Base-by-base conservation (phyloP, 345 rosid genomes). In the Schrenkiella parvula region DNA sequence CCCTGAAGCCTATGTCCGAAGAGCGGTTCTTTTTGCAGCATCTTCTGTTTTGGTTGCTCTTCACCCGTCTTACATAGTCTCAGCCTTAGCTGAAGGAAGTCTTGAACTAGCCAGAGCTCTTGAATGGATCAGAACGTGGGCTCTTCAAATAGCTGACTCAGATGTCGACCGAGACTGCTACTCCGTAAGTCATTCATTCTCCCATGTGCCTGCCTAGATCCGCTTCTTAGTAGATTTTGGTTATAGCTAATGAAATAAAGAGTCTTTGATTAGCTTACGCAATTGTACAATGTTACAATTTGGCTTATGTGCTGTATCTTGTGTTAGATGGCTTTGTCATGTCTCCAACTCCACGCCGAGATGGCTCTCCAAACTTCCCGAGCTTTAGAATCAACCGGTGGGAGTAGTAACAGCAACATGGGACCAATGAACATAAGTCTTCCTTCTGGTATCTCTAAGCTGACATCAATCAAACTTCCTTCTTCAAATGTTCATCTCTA, bases 351-450 rank as follows among this genome's bases (percentile, higher is more conserved):
- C 55, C 97, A 93, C 37, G 83, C 96, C 1, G 92, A 91, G 84
- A 85, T 93, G 93, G 98, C 95, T 56, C 90, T 89, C 35, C 91
- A 85, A 85, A 89, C 95, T 78, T 91, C 97, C 22, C 87, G 98
- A 72, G 89, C 91, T 11, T 51, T 93, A 32, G 96, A 91, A 78
- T 67, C 85, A 1, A 19, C 66, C 0, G 55, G 54, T n/a, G 46
- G 46, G 14, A 69, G 70, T 35, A 69, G 65, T 44, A 44, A 52
- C 56, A 41, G 72, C 44, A 39, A 75, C 58, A 51, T 21, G 25
- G 74, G 79, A 61, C 66, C 14, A 9, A 46, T 69, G 46, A 76
- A 64, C 61, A 76, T 63, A 37, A 64, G 61, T 37, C 23, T 76
- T 37, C 44, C 58, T 46, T 63, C 80, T 46, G 25, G 23, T 31